These are phyloP conservation scores for Akebia trifoliata DNA, from an alignment of 164 flowering plant genomes.

Conservation along the genomic window DNA sequence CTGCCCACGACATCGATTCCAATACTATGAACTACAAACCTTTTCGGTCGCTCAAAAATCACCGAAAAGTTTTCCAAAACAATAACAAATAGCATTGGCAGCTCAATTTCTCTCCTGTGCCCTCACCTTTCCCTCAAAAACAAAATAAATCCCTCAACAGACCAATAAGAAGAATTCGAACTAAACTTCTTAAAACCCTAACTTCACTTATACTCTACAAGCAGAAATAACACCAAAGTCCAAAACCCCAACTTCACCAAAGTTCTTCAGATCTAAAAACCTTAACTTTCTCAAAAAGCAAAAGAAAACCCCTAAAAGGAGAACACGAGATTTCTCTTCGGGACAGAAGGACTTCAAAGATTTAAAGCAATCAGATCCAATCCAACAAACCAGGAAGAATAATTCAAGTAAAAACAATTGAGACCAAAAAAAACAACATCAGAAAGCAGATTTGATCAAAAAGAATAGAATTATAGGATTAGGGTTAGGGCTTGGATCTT, in stretches of 20 bases:
- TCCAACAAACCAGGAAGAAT: not conserved
- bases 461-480: not conserved
- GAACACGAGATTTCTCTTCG: not conserved
- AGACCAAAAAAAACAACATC: not conserved
- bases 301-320: not conserved
- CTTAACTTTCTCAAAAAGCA: not conserved
- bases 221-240: not conserved
- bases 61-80: slow-evolving; percentile 17
- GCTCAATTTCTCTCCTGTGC: slow-evolving; percentile 6
- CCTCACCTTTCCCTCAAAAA: not conserved
- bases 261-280: slow-evolving; percentile 2
- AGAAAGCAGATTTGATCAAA: not conserved
- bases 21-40: too few relatives aligned
- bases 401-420: not conserved
- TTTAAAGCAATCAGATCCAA: slow-evolving; percentile 3
- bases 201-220: not conserved
- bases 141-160: not conserved
- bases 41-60: slow-evolving; percentile 14
- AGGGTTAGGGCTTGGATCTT: slow-evolving; percentile 4
- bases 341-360: not conserved
- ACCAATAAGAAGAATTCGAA: too few relatives aligned
- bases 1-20: slow-evolving; percentile 51
- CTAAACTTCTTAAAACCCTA: too few relatives aligned
- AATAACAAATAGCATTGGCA: slow-evolving; percentile 29
- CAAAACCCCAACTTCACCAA: too few relatives aligned